A percentile compares a stretch with the other conserved stretches of the same genome.
Conservation (phyloP, 441 rosid genomes). For the Bruguiera hainesii region DNA sequence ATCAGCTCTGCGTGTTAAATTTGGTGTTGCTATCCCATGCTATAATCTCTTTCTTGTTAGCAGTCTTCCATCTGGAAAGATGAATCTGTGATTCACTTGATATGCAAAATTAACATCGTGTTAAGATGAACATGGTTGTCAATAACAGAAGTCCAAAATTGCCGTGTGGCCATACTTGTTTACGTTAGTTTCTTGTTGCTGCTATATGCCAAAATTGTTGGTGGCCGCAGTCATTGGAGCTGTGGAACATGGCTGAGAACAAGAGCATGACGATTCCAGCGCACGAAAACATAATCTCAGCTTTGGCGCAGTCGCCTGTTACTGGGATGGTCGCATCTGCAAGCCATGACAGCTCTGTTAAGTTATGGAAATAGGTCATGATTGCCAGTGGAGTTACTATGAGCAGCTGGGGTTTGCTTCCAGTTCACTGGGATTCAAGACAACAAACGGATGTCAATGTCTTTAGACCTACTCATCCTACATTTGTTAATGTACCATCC, state of each 20-base stretch:
- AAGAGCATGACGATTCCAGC: constrained; percentile 52
- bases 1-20: background rate
- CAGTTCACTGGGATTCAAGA: too few species aligned
- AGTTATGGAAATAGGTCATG: constrained; percentile 52
- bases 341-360: constrained; percentile 61
- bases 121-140: too few species aligned
- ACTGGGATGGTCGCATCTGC: constrained; percentile 62
- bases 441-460: too few species aligned
- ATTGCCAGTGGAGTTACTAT: background rate
- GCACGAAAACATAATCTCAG: constrained; percentile 51
- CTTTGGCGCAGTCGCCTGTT: constrained; percentile 50
- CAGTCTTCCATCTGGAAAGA: background rate
- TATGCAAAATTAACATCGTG: background rate
- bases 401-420: background rate
- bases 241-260: constrained; percentile 62
- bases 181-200: background rate
- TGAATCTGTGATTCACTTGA: background rate
- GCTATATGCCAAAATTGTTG: background rate
- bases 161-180: too few species aligned
- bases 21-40: background rate
- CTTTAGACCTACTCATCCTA: too few species aligned
- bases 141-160: too few species aligned
- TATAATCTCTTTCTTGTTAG: background rate
- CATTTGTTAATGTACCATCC: background rate
- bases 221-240: constrained; percentile 53